phyloP scores from a whole-genome alignment of 2,329 filamentous ascomycete genomes.

The Dactylellina leptospora region DNA sequence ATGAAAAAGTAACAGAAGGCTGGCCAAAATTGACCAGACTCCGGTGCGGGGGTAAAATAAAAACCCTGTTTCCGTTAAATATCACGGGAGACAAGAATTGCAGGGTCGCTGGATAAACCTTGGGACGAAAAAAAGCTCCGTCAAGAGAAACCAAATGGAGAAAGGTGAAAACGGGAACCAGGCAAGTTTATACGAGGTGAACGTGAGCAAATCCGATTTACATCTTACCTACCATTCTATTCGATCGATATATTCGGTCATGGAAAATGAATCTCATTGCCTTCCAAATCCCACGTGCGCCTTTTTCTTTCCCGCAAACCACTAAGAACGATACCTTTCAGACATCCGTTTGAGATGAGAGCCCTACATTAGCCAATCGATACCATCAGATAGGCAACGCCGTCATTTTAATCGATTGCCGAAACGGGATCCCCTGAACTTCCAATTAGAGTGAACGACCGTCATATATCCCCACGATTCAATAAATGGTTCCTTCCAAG shows the following conservation, averaged over 20 bases:
- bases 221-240: no score
- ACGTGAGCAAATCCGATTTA: no score
- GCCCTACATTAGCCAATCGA: conserved; percentile 7
- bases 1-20: conserved; percentile 11
- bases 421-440: conserved; percentile 28
- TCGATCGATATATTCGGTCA: no score
- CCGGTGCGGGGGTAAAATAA: conserved; percentile 19
- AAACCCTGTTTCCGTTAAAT: conserved; percentile 38
- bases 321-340: neutral
- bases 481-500: no score
- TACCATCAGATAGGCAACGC: conserved; percentile 27
- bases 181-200: no score
- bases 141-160: neutral
- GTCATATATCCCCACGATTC: conserved; percentile 22
- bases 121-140: neutral
- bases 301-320: neutral
- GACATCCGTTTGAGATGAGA: neutral
- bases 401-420: conserved; percentile 35
- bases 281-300: conserved; percentile 8
- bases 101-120: conserved; percentile 5
- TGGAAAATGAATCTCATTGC: no score
- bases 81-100: conserved; percentile 25
- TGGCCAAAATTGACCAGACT: conserved; percentile 8
- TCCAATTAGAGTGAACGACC: conserved; percentile 21
- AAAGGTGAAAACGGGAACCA: neutral